Evolutionary conservation across 1,139 yeast genomes (phyloP), one percentile per base, ranked within the genome.

Genomic region (Sugiyamaella sp.): DNA sequence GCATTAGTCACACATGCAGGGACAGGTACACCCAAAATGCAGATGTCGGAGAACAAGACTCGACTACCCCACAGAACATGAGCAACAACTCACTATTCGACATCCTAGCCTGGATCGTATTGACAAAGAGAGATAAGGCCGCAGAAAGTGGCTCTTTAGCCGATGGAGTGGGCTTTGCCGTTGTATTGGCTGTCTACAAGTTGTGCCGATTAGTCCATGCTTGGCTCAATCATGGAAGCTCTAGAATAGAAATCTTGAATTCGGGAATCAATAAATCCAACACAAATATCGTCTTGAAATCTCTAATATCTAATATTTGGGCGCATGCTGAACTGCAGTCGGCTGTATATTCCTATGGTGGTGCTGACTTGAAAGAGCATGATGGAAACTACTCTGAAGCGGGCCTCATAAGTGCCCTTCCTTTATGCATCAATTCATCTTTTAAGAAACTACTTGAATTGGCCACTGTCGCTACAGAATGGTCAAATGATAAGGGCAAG

Each of bases 401-500:
- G 20, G 29, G 29, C 6, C 32, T 44, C 4, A n/a, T 44, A 20
- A 43, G 6, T 17, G 17, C 37, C 19, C 6, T 44, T 24, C 41
- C 29, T 14, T 2, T 12, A 17, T 17, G 25, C 3, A 21, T 46
- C 12, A 37, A 39, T 38, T 12, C 27, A 4, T 22, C 45, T 2
- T 39, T 25, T 27, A 29, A 37, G 10, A 16, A 38, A 5, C 22
- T 51, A 14, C 5, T 29, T 3, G 46, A 22, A 1, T 9, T 27
- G 4, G 24, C 57, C 2, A 27, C 40, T 3, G 37, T 27, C 6
- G 27, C 41, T 12, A 46, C 56, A 4, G 39, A 42, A 6, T 59
- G 61, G 62, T 49, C 25, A 2, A 49, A 50, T 3, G 45, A 37
- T n/a, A 25, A 44, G 5, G 20, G 21, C 16, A 27, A 39, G 22